Evolutionary conservation across 1,139 yeast genomes (phyloP), one percentile per base, ranked within the genome.

Genomic region (Suhomyces guaymorum): DNA sequence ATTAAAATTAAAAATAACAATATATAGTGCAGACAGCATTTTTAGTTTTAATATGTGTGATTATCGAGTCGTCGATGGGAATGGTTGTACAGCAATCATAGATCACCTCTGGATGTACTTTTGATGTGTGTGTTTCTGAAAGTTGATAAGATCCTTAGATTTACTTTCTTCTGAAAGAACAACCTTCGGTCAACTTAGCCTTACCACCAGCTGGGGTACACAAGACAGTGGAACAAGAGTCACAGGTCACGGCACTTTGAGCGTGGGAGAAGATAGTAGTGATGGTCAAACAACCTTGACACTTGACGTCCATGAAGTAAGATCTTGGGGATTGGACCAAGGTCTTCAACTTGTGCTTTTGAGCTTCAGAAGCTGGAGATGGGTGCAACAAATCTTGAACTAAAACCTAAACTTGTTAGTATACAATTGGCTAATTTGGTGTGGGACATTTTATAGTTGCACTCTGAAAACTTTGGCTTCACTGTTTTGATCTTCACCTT

Each of bases 131-230:
- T 30, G 23, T 37, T 30, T 30, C 15, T 17, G 15, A n/a, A n/a
- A n/a, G n/a, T 26, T 30, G 28, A 24, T 21, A 25, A 19, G 16
- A 18, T 14, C 34, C 26, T 30, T 37, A 37, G 30, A 56, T 63
- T 82, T 89, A 92, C 86, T 92, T 92, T 78, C 87, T 87, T 84
- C 98, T 89, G 95, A 88, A 92, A 63, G 98, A 92, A 67, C 94
- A 85, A 70, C 98, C 98, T 79, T 92, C 98, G 59, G 97, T 87
- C 73, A 92, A 84, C 77, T 87, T 89, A 66, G 97, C 97, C 82
- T 92, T 92, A 80, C 98, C 98, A 80, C 98, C 98, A 55, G 97
- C 88, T 67, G 98, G 98, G 68, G 94, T 86, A 77, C 97, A 90
- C 66, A 92, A 86, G 53, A 92, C 97, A 55, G 96, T 90, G 59